Conservation (phyloP, 257 asterid genomes). For the Handroanthus guayacan region DNA sequence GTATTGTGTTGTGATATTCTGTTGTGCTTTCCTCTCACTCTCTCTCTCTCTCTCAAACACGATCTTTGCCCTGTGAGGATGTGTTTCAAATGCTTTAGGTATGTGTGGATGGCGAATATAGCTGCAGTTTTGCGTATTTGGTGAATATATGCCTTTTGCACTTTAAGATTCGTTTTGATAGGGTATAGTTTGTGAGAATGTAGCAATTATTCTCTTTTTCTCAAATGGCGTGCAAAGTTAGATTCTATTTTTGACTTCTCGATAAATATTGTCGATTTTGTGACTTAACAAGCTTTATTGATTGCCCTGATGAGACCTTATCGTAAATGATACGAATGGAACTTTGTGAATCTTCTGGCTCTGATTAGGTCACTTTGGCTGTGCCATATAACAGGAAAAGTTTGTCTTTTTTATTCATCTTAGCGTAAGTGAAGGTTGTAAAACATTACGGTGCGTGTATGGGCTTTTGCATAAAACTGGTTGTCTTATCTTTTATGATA, state of each 20-base stretch:
- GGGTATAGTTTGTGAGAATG: not conserved
- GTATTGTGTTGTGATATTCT: not conserved
- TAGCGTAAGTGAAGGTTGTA: not conserved
- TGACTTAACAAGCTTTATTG: conserved; percentile 15
- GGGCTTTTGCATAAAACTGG: not conserved
- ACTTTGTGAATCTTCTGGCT: conserved; percentile 12
- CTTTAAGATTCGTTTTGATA: conserved; percentile 13
- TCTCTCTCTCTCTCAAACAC: too few relatives aligned
- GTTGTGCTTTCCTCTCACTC: not conserved
- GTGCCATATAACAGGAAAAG: not conserved
- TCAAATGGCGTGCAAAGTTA: conserved; percentile 9
- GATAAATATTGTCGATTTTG: conserved; percentile 12
- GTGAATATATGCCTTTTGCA: conserved; percentile 14
- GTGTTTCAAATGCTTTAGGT: not conserved
- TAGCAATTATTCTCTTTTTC: not conserved
- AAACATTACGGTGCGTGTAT: not conserved
- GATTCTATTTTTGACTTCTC: conserved; percentile 26
- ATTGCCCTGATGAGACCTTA: not conserved
- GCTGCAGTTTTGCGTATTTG: conserved; percentile 8
- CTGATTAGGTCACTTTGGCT: conserved; percentile 18
- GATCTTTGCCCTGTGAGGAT: conserved; percentile 4
- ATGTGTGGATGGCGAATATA: conserved; percentile 3
- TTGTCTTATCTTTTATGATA: not conserved
- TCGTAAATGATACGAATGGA: not conserved
- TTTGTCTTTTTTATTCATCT: not conserved